Evolutionary conservation across 495 filamentous ascomycete species (phyloP), one percentile per base, ranked within the genome.

Genomic region (Xylaria nigripes): DNA sequence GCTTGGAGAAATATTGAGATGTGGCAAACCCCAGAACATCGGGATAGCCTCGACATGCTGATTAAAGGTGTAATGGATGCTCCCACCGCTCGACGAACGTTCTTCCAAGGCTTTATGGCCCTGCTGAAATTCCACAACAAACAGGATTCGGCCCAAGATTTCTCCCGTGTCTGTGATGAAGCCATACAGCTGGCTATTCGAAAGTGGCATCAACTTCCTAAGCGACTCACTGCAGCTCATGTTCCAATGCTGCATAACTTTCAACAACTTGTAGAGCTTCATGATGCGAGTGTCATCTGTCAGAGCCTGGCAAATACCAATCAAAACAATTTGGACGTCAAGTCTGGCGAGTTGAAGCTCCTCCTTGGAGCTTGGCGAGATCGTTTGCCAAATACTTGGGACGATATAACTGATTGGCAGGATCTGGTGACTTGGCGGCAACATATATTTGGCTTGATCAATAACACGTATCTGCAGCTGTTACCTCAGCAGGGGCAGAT

Each of bases 381-480:
- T 64, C 80, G 94, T 19, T 72, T 99, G 44, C 94, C 94, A 2
- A 99, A 99, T 61, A 85, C 95, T 8, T 99, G 94, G 94, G 94
- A 99, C 61, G 94, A 99, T 65, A 99, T 99, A 71, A 95, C 95
- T 61, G 87, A 91, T 21, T 99, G 94, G 94, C 92, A 97, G 65
- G 94, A 97, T 63, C 77, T 99, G 19, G 93, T 99, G 18, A 97
- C 94, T 2, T 99, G 94, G 94, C 83, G 94, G 60, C 94, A 97
- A 66, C 94, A 99, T 69, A 94, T 99, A 58, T 99, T 99, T 74
- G 85, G 90, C 47, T 81, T 96, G 12, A 99, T 99, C 72, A 99
- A 99, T 65, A 80, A 76, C 10, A 95, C 89, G 0, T 99, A 99
- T 63, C 82, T 99, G 3, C 81, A 82, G 23, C 79, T 99, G 51